Percentiles rank a stretch among this genome's conserved stretches.
phyloP scores from a whole-genome alignment of 768 basidiomycete species.

The Pleurotus eryngii region DNA sequence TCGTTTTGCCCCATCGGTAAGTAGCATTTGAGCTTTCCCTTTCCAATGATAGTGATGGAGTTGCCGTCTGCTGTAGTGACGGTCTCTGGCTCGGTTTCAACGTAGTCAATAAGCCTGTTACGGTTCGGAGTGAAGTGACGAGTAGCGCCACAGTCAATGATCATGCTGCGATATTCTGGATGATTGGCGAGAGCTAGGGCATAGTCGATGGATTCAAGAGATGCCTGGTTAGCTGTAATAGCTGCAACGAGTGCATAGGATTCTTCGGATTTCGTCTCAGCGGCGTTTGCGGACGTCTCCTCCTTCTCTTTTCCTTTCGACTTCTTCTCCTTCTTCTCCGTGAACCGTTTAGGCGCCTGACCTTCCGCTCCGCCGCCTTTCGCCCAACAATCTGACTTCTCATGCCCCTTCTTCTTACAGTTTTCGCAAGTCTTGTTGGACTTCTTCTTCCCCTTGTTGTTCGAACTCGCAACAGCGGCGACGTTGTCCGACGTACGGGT shows the following conservation, averaged over 20 bases:
- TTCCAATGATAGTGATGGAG: too few relatives aligned
- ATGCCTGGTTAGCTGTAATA: too few relatives aligned
- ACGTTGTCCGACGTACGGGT: constrained; percentile 15
- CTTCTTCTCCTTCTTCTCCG: neutral
- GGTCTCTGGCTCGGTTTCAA: constrained; percentile 12
- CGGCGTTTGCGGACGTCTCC: neutral
- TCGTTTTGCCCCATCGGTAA: too few relatives aligned
- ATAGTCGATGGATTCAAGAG: neutral
- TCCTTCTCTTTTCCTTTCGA: neutral
- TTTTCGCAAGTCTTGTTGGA: constrained; percentile 13
- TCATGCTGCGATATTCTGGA: neutral
- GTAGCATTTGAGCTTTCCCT: too few relatives aligned
- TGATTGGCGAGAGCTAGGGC: neutral
- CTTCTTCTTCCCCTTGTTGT: neutral
- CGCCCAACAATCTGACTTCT: constrained; percentile 19
- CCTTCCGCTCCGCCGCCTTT: constrained; percentile 26
- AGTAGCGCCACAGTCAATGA: constrained; percentile 29
- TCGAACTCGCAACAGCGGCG: neutral
- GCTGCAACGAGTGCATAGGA: neutral
- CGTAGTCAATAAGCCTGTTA: constrained; percentile 22
- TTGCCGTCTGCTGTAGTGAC: constrained; percentile 26
- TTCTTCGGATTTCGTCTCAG: neutral
- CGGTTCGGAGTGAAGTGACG: constrained; percentile 29
- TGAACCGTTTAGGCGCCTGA: constrained; percentile 13
- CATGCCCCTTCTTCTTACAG: constrained; percentile 17